phyloP scores from a whole-genome alignment of 2,329 filamentous ascomycete species.

The Alternaria sp. region DNA sequence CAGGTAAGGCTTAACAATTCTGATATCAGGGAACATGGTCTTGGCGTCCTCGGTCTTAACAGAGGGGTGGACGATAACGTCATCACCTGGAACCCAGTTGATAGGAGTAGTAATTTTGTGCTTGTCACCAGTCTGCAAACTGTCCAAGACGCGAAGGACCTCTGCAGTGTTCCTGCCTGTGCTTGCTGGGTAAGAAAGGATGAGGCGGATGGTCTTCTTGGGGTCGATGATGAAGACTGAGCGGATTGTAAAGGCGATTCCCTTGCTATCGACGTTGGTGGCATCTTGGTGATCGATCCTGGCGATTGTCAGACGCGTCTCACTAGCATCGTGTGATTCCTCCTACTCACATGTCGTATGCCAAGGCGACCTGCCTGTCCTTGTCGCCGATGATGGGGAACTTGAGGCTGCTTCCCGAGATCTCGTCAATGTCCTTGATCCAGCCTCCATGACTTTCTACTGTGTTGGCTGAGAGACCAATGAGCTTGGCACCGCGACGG shows the following conservation, averaged over 20 bases:
- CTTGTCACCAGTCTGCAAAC: slow-evolving; percentile 67
- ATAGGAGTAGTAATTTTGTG: slow-evolving; percentile 68
- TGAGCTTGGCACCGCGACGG: slow-evolving; percentile 69
- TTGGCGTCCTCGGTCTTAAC: slow-evolving; percentile 68
- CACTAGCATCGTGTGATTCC: slow-evolving; percentile 2
- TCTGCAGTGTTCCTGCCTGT: slow-evolving; percentile 66
- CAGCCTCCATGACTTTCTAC: slow-evolving; percentile 61
- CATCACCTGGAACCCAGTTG: slow-evolving; percentile 53
- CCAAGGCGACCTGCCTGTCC: slow-evolving; percentile 61
- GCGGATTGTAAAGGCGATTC: slow-evolving; percentile 70
- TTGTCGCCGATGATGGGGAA: slow-evolving; percentile 66
- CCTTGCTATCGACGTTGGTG: slow-evolving; percentile 67
- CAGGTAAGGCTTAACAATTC: slow-evolving; percentile 70
- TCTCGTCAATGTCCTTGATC: slow-evolving; percentile 64
- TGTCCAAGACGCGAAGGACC: slow-evolving; percentile 62
- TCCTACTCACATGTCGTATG: slow-evolving; percentile 60
- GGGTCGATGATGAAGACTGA: slow-evolving; percentile 73
- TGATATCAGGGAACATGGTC: slow-evolving; percentile 67
- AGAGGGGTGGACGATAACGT: slow-evolving; percentile 60
- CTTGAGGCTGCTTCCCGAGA: slow-evolving; percentile 57
- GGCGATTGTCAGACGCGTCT: slow-evolving; percentile 23
- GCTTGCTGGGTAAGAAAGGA: slow-evolving; percentile 69
- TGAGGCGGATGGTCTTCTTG: slow-evolving; percentile 70
- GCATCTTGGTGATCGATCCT: slow-evolving; percentile 64
- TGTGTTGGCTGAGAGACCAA: slow-evolving; percentile 64